These are phyloP conservation scores for Trypethelium eluteriae DNA, from an alignment of 495 filamentous ascomycete species.

Conservation along the genomic window DNA sequence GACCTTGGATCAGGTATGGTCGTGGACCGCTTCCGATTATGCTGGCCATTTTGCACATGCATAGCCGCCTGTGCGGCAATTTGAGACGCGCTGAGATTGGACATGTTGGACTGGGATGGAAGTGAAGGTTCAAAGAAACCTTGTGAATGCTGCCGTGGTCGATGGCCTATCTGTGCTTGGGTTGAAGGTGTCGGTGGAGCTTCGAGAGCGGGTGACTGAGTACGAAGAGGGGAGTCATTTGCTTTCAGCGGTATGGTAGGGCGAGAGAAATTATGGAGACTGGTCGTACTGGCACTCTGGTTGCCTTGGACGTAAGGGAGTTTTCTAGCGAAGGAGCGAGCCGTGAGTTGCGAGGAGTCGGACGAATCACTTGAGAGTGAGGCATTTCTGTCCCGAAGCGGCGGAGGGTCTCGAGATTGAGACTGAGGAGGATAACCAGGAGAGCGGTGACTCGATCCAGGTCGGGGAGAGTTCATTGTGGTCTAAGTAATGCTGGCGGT, in stretches of 20 bases:
- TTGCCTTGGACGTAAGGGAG: constrained; percentile 9
- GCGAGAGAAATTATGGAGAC: constrained; percentile 52
- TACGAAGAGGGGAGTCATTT: constrained; percentile 5
- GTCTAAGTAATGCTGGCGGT: not conserved
- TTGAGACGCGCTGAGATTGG: constrained; percentile 63
- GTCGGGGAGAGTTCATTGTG: constrained; percentile 3
- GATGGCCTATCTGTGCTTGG: constrained; percentile 29
- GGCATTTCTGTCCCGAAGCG: constrained; percentile 5
- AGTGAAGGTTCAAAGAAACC: constrained; percentile 85
- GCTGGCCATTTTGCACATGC: constrained; percentile 53
- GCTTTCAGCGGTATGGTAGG: constrained; percentile 14
- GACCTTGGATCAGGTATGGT: constrained; percentile 44
- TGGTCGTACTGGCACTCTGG: constrained; percentile 21
- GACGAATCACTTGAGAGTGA: constrained; percentile 28
- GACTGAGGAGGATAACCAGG: constrained; percentile 9
- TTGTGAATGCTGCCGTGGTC: constrained; percentile 60
- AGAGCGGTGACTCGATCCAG: constrained; percentile 7
- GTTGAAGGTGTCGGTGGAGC: constrained; percentile 14
- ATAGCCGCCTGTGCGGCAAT: constrained; percentile 91
- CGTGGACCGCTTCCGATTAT: constrained; percentile 62
- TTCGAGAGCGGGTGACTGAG: constrained; percentile 14
- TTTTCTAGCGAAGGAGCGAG: constrained; percentile 13
- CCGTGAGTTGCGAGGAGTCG: constrained; percentile 21
- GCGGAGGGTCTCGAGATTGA: not conserved
- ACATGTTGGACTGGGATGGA: constrained; percentile 48